A percentile compares a stretch with the other conserved stretches of the same genome.
phyloP scores from a whole-genome alignment of 2,329 filamentous ascomycete species.

The Curvularia hawaiiensis region DNA sequence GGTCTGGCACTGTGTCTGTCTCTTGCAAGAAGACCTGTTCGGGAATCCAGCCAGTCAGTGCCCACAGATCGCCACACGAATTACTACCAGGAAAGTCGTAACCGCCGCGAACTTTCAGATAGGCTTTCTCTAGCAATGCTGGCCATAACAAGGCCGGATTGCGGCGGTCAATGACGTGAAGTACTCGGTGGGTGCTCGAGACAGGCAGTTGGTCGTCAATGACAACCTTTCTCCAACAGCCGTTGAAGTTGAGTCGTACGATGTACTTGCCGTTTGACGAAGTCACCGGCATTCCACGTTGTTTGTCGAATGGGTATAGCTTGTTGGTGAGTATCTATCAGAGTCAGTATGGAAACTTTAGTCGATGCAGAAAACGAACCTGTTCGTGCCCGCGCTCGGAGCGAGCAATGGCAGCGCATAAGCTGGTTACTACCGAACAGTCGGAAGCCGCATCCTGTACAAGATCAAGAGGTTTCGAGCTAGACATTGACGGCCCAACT shows the following conservation, averaged over 20 bases:
- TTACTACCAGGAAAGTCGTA: conserved; percentile 99
- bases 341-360: conserved; percentile 12
- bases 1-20: conserved; percentile 76
- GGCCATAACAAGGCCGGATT: conserved; percentile 89
- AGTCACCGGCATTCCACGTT: conserved; percentile 59
- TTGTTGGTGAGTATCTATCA: conserved; percentile 71
- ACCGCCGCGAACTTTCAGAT: conserved; percentile 90
- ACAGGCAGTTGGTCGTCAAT: conserved; percentile 88
- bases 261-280: conserved; percentile 89
- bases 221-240: conserved; percentile 82
- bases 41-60: conserved; percentile 93
- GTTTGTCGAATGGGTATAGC: conserved; percentile 75
- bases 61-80: conserved; percentile 92
- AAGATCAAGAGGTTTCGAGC: conserved; percentile 70
- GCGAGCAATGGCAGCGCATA: conserved; percentile 80
- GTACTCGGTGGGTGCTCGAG: conserved; percentile 73
- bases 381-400: conserved; percentile 70
- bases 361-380: conserved; percentile 52
- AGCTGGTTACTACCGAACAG: conserved; percentile 94
- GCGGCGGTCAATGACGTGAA: conserved; percentile 86
- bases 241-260: conserved; percentile 93
- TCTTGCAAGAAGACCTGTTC: conserved; percentile 91
- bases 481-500: conserved; percentile 60
- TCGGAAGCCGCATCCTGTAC: conserved; percentile 96
- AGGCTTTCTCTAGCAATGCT: conserved; percentile 92